A percentile compares a stretch with the other conserved stretches of the same genome.
Evolutionary conservation across 371 early-diverging fungal genomes (phyloP).

Genomic region (Batkoa obscura): DNA sequence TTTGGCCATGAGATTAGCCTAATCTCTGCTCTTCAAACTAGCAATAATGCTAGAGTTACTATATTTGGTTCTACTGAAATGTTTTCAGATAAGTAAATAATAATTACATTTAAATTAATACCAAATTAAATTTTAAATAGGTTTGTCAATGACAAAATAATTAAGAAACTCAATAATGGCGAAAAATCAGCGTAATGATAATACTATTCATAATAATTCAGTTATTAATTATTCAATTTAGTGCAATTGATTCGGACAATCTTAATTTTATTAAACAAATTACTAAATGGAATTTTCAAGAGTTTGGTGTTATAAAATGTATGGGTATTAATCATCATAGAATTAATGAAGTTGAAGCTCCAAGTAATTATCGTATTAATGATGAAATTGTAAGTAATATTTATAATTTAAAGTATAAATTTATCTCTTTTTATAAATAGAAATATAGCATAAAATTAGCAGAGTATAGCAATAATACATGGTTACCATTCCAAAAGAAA

Average conservation of each 20-base stretch:
- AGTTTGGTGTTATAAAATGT: conserved; percentile 67
- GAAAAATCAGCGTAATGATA: too few relatives aligned
- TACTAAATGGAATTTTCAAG: conserved; percentile 79
- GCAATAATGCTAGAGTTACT: conserved; percentile 71
- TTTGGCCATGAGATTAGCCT: conserved; percentile 34
- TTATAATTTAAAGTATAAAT: neutral
- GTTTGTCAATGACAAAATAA: neutral
- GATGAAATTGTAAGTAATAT: conserved; percentile 57
- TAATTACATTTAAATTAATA: neutral
- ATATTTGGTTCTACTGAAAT: conserved; percentile 64
- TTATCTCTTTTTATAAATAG: conserved; percentile 15
- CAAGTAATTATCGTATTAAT: conserved; percentile 66
- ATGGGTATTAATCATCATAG: conserved; percentile 43
- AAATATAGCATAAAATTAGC: conserved; percentile 56
- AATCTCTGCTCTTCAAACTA: conserved; percentile 66
- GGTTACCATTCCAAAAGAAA: conserved; percentile 48
- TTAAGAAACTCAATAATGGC: neutral
- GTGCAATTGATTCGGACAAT: conserved; percentile 33
- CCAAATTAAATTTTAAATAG: neutral
- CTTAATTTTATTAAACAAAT: conserved; percentile 45
- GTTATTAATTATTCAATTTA: too few relatives aligned
- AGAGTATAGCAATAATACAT: conserved; percentile 52
- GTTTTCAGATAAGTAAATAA: conserved; percentile 44
- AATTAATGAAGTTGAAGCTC: conserved; percentile 33
- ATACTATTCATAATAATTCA: too few relatives aligned